Evolutionary conservation across 2,329 filamentous ascomycete species (phyloP), one percentile per base, ranked within the genome.

Genomic region (Trichoderma harzianum): DNA sequence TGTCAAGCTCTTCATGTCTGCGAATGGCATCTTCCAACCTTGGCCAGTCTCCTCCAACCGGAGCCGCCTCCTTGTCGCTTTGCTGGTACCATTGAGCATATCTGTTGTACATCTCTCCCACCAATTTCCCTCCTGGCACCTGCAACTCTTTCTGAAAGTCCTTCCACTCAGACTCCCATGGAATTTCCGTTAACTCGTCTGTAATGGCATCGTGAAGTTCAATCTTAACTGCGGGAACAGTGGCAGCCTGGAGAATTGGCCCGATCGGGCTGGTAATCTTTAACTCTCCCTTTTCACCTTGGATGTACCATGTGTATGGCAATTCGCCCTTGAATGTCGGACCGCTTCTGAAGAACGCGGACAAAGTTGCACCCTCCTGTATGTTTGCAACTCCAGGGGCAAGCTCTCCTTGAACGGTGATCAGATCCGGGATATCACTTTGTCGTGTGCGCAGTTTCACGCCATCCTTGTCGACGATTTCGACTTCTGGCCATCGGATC

Each of bases 51-150:
- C 55, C 39, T 62, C 57, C 67, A 8, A 36, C 66, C 2, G 57
- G 67, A 36, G 32, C 21, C 2, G 36, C 55, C 28, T 3, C n/a
- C 21, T 18, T n/a, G 12, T 69, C 67, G 1, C n/a, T 39, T 7
- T 69, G 66, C 36, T 61, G 36, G 10, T n/a, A 61, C 55, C 66
- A 69, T 14, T 61, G 55, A n/a, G 66, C 66, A 61, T 69, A 69
- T 51, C 66, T 18, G 7, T 69, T 51, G 10, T 69, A 69, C 36
- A 69, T 69, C 1, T 69, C 66, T 61, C 66, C 66, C 16, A 69
- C 66, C 26, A 69, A 5, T 26, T 51, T 60, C 7, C 16, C 55
- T 51, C 66, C 66, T 24, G 55, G 55, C 2, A 36, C 32, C 10
- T 39, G n/a, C 7, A 69, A 12, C 7, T 69, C 66, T 7, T 61